These are phyloP conservation scores for Pythium sukuiense DNA, from an alignment of 352 stramenopile genomes.

Conservation along the genomic window DNA sequence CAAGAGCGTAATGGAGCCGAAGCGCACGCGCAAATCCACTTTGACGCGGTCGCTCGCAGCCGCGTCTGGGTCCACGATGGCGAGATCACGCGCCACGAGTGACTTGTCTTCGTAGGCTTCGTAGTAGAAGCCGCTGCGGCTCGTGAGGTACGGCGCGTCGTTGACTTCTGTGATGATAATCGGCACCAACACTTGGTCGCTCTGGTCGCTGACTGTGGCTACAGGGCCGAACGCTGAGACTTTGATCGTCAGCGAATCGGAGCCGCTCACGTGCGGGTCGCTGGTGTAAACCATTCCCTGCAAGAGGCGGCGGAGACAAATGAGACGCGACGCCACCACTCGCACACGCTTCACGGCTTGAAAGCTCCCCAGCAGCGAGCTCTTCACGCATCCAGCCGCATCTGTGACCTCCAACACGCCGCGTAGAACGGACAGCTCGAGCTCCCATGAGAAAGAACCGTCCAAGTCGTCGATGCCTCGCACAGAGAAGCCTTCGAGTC, in stretches of 20 bases:
- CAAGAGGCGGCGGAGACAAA: constrained; percentile 45
- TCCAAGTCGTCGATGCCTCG: constrained; percentile 33
- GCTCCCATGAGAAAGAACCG: constrained; percentile 3
- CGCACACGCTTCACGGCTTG: constrained; percentile 1
- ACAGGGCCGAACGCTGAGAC: constrained; percentile 16
- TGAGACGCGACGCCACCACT: constrained; percentile 10
- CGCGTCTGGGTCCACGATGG: constrained; percentile 49
- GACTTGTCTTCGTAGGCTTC: constrained; percentile 53
- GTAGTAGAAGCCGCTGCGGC: constrained; percentile 37
- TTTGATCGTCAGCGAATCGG: constrained; percentile 40
- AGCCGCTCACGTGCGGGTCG: constrained; percentile 44
- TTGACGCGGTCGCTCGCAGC: constrained; percentile 18
- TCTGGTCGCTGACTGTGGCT: background rate
- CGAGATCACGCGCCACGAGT: constrained; percentile 45
- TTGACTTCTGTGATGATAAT: constrained; percentile 58
- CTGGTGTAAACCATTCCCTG: constrained; percentile 37
- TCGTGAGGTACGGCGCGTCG: constrained; percentile 62
- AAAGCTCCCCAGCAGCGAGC: background rate
- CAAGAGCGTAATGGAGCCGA: constrained; percentile 43
- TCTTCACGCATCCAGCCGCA: constrained; percentile 12
- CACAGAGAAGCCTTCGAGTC: constrained; percentile 40
- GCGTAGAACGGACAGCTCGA: constrained; percentile 8
- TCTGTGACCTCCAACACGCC: constrained; percentile 2
- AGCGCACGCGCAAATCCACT: constrained; percentile 33
- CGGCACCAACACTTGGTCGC: constrained; percentile 38